Evolutionary conservation across 2,329 filamentous ascomycete genomes (phyloP).

Genomic region (Penicillium brasilianum): DNA sequence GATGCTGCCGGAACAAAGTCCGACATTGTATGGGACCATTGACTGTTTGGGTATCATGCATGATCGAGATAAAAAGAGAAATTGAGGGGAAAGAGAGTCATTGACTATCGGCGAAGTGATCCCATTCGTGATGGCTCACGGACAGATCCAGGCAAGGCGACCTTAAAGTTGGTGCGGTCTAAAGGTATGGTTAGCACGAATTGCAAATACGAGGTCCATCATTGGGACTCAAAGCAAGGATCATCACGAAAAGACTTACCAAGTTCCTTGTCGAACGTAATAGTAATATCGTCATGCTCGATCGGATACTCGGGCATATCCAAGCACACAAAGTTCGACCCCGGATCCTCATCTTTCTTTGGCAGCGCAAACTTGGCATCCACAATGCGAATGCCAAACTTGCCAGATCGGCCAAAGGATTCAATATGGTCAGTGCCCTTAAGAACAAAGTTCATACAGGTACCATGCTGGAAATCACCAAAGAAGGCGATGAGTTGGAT

Average conservation of each 20-base stretch:
- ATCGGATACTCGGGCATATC: constrained; percentile 88
- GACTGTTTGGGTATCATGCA: constrained; percentile 6
- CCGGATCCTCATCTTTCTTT: constrained; percentile 55
- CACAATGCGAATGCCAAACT: constrained; percentile 76
- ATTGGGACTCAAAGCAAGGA: background rate
- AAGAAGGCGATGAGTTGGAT: constrained; percentile 85
- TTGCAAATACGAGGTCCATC: background rate
- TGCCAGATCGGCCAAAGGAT: constrained; percentile 65
- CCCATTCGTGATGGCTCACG: constrained; percentile 48
- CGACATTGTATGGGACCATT: background rate
- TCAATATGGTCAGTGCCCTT: constrained; percentile 86
- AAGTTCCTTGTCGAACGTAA: constrained; percentile 79
- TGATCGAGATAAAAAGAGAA: background rate
- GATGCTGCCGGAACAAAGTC: background rate
- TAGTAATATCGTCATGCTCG: constrained; percentile 88
- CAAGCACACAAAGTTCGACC: constrained; percentile 78
- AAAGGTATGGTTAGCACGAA: background rate
- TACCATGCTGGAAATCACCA: constrained; percentile 82
- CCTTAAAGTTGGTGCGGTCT: constrained; percentile 48
- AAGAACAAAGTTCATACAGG: constrained; percentile 86
- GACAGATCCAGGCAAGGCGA: constrained; percentile 45
- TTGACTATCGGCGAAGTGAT: constrained; percentile 45
- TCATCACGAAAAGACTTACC: constrained; percentile 59
- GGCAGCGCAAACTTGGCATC: constrained; percentile 91
- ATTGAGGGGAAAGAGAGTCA: background rate